A percentile compares a stretch with the other conserved stretches of the same genome.
Evolutionary conservation across 306 rosid species (phyloP).

Genomic region (Begonia masoniana): DNA sequence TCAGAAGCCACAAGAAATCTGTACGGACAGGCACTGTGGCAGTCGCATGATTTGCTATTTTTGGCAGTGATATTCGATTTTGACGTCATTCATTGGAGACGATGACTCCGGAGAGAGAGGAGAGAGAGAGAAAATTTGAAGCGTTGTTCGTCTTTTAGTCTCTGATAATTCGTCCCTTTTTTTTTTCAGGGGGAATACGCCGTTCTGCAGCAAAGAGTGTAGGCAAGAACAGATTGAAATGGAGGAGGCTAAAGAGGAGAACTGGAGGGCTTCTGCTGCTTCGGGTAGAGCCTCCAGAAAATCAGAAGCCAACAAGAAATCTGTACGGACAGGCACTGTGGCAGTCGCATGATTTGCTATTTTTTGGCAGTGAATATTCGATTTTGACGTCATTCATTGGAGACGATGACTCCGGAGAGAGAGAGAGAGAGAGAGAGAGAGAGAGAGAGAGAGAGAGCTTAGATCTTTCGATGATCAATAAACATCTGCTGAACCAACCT

Average conservation of each 20-base stretch:
- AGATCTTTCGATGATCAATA: too few relatives aligned
- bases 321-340: constrained; percentile 57
- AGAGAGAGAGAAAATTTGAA: constrained; percentile 10
- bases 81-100: background rate
- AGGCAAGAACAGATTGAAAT: constrained; percentile 71
- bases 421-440: background rate
- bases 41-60: constrained; percentile 39
- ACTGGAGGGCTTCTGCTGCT: constrained; percentile 32
- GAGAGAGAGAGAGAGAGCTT: background rate
- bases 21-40: constrained; percentile 60
- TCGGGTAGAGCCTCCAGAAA: constrained; percentile 32
- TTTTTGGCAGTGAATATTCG: constrained; percentile 3
- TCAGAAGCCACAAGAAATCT: constrained; percentile 43
- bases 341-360: constrained; percentile 43
- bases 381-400: constrained; percentile 6
- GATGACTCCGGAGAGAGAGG: background rate
- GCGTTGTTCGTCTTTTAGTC: background rate
- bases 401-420: background rate
- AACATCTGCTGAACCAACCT: too few relatives aligned
- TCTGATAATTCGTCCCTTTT: too few relatives aligned
- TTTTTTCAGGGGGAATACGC: constrained; percentile 71
- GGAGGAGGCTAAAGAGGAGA: constrained; percentile 67
- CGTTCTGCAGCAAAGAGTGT: constrained; percentile 92
- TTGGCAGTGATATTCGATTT: constrained; percentile 8
- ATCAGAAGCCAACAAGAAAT: constrained; percentile 43